These are phyloP conservation scores for Clarkia xantiana DNA, from an alignment of 345 rosid species.

Conservation along the genomic window DNA sequence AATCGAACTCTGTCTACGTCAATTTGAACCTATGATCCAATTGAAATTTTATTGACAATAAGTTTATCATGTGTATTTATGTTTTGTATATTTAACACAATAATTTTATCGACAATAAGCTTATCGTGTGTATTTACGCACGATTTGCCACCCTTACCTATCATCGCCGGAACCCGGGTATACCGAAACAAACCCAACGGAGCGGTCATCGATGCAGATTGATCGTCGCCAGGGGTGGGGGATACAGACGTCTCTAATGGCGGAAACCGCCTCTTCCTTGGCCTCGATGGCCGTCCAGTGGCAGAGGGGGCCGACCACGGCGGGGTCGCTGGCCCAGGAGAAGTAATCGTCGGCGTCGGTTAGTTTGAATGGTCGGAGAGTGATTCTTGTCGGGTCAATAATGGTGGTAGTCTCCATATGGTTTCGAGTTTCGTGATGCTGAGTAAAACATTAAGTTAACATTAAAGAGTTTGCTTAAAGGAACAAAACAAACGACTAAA, in stretches of 20 bases:
- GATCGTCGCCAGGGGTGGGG: slow-evolving; percentile 40
- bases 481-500: too few relatives aligned
- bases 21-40: too few relatives aligned
- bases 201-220: slow-evolving; percentile 29
- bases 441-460: not conserved
- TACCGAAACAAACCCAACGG: slow-evolving; percentile 26
- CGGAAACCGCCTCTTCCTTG: slow-evolving; percentile 23
- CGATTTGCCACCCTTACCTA: too few relatives aligned
- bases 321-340: slow-evolving; percentile 24
- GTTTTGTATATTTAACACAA: too few relatives aligned
- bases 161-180: slow-evolving; percentile 19
- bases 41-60: too few relatives aligned
- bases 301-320: slow-evolving; percentile 16
- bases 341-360: slow-evolving; percentile 28
- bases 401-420: slow-evolving; percentile 1
- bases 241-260: slow-evolving; percentile 23
- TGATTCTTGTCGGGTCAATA: slow-evolving; percentile 5
- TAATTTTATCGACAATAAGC: too few relatives aligned
- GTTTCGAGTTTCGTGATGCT: not conserved
- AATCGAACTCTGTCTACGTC: too few relatives aligned
- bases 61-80: too few relatives aligned
- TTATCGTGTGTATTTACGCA: too few relatives aligned
- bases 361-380: slow-evolving; percentile 5
- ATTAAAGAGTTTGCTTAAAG: not conserved
- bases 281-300: slow-evolving; percentile 20